phyloP scores from a whole-genome alignment of 2,329 filamentous ascomycete genomes.

The Fusarium miscanthi region DNA sequence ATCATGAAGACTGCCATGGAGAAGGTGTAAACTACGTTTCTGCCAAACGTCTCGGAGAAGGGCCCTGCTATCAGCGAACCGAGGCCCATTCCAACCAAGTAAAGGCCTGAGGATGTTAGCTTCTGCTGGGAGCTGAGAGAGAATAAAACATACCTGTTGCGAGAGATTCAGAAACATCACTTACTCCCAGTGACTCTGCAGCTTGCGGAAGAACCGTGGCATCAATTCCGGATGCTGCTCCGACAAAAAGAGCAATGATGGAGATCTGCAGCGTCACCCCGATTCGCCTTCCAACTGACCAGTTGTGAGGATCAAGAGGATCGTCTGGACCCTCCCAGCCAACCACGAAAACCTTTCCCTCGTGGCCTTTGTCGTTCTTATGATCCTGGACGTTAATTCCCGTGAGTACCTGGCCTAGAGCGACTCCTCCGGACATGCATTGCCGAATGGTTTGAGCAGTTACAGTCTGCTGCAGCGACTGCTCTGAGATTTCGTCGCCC shows the following conservation, averaged over 20 bases:
- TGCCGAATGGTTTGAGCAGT: constrained; percentile 18
- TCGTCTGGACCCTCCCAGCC: constrained; percentile 51
- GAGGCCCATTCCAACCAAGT: constrained; percentile 52
- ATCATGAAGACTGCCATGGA: constrained; percentile 56
- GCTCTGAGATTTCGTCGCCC: neutral
- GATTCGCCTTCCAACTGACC: constrained; percentile 53
- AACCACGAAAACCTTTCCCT: constrained; percentile 48
- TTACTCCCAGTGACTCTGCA: constrained; percentile 58
- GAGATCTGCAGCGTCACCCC: constrained; percentile 56
- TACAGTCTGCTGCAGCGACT: neutral
- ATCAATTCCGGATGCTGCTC: constrained; percentile 64
- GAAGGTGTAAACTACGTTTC: constrained; percentile 55
- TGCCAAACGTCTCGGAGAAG: constrained; percentile 53
- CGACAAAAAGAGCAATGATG: constrained; percentile 61
- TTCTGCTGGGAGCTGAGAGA: fast-evolving
- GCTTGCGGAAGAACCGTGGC: constrained; percentile 60
- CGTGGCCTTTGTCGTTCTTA: constrained; percentile 32
- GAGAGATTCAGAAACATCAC: constrained; percentile 61
- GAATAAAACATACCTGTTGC: constrained; percentile 52
- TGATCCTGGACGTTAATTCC: constrained; percentile 48
- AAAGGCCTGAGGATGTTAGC: constrained; percentile 34
- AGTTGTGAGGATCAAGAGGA: constrained; percentile 58
- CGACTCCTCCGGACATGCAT: constrained; percentile 16
- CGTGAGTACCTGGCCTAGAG: constrained; percentile 46
- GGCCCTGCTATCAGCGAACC: constrained; percentile 53